phyloP scores from a whole-genome alignment of 768 basidiomycete genomes.

The Daedaleopsis nitida region DNA sequence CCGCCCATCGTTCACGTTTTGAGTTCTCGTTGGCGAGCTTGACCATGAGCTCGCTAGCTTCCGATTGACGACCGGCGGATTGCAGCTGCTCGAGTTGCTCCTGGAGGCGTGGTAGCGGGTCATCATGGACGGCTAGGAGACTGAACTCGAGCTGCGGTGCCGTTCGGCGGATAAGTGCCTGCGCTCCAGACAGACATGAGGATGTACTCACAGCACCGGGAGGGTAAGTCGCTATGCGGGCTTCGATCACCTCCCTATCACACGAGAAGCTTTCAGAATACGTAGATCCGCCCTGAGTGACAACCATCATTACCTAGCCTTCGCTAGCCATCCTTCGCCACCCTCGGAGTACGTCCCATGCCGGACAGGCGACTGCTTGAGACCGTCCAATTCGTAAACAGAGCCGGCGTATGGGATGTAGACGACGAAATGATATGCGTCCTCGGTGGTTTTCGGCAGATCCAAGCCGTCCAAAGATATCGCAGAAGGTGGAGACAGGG shows the following conservation, averaged over 20 bases:
- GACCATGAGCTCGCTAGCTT: conserved; percentile 53
- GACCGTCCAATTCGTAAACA: conserved; percentile 92
- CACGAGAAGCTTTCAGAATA: background rate
- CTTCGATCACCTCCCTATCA: conserved; percentile 78
- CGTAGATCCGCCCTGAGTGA: conserved; percentile 1
- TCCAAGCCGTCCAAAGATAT: conserved; percentile 87
- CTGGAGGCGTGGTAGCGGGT: conserved; percentile 73
- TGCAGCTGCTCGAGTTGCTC: conserved; percentile 53
- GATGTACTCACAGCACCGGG: conserved; percentile 70
- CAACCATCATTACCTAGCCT: conserved; percentile 60
- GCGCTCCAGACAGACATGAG: background rate
- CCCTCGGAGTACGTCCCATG: conserved; percentile 73
- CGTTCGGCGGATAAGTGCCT: background rate
- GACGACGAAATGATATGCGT: conserved; percentile 97
- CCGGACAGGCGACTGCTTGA: conserved; percentile 75
- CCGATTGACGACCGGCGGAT: conserved; percentile 33
- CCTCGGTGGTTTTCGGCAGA: conserved; percentile 63
- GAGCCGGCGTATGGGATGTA: conserved; percentile 84
- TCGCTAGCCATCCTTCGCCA: conserved; percentile 82
- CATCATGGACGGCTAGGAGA: conserved; percentile 82
- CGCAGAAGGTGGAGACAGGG: conserved; percentile 86
- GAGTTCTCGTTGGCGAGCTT: conserved; percentile 67
- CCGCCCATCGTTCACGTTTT: conserved; percentile 82
- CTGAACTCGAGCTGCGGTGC: conserved; percentile 81
- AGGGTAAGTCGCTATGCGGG: conserved; percentile 89